Conservation (phyloP, 257 asterid genomes). For the Nicotiana otophora region DNA sequence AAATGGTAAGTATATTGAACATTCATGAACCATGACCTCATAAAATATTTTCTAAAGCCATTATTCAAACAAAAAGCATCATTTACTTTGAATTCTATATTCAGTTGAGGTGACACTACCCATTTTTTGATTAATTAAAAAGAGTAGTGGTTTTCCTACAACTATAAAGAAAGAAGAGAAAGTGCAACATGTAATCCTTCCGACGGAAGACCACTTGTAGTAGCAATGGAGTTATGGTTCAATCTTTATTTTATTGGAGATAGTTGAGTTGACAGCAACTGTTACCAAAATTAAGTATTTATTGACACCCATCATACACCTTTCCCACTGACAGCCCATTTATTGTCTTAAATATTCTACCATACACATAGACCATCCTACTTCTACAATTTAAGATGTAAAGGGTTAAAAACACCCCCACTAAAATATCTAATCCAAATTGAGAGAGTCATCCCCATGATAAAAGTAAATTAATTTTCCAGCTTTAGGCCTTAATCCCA, state of each 20-base stretch:
- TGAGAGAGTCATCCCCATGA: background rate
- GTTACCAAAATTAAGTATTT: background rate
- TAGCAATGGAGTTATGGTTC: background rate
- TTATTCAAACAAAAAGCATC: conserved; percentile 14
- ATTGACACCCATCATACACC: background rate
- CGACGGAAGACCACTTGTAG: background rate
- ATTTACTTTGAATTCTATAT: conserved; percentile 37
- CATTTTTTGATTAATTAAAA: background rate
- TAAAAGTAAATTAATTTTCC: background rate
- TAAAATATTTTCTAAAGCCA: conserved; percentile 13
- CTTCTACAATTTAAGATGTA: background rate
- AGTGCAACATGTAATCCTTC: conserved; percentile 3
- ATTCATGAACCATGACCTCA: conserved; percentile 21
- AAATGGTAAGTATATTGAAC: conserved; percentile 14
- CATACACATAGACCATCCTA: background rate
- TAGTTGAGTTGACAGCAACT: background rate
- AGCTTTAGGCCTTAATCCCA: background rate
- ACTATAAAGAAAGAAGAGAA: background rate
- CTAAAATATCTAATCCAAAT: no score
- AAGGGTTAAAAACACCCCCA: background rate
- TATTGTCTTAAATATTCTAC: background rate
- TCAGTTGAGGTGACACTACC: conserved; percentile 10
- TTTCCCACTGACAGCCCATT: background rate
- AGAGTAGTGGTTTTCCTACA: background rate
- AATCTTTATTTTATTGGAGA: background rate